These are phyloP conservation scores for Penicillium vulpinum DNA, from an alignment of 2,329 filamentous ascomycete genomes.

Conservation along the genomic window DNA sequence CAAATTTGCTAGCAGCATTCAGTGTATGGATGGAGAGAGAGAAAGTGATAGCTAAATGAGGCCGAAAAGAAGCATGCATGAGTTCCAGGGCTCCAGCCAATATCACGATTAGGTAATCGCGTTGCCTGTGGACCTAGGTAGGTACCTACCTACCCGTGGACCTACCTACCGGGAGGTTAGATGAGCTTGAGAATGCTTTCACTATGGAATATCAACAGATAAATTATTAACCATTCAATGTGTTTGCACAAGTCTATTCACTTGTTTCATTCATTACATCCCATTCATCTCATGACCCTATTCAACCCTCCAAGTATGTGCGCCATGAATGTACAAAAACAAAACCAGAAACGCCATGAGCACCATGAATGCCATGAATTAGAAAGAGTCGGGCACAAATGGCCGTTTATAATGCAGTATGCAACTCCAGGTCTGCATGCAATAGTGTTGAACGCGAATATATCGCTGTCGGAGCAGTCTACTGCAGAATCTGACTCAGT, in stretches of 20 bases:
- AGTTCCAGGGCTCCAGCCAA: conserved; percentile 14
- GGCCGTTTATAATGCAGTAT: conserved; percentile 16
- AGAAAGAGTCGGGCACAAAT: conserved; percentile 3
- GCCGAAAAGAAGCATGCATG: conserved; percentile 20
- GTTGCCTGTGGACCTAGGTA: neutral
- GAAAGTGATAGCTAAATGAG: conserved; percentile 9
- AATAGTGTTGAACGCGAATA: conserved; percentile 25
- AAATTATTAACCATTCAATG: neutral
- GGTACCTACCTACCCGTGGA: neutral
- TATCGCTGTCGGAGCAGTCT: conserved; percentile 15
- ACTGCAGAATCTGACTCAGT: conserved; percentile 13
- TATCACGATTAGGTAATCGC: conserved; percentile 15
- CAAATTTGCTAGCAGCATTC: neutral
- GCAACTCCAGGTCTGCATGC: conserved; percentile 21
- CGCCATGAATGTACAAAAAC: conserved; percentile 7
- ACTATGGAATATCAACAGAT: too few relatives aligned
- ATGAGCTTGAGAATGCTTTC: too few relatives aligned
- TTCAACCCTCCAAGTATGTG: conserved; percentile 5
- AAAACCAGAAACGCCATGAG: conserved; percentile 10
- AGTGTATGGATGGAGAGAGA: conserved; percentile 3
- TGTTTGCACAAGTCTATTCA: neutral
- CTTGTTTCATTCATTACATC: neutral
- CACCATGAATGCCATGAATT: conserved; percentile 9
- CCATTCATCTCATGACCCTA: neutral
- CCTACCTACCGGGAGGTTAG: too few relatives aligned